A percentile compares a stretch with the other conserved stretches of the same genome.
Evolutionary conservation across 495 filamentous ascomycete genomes (phyloP).

Genomic region (Xylaria flabelliformis): DNA sequence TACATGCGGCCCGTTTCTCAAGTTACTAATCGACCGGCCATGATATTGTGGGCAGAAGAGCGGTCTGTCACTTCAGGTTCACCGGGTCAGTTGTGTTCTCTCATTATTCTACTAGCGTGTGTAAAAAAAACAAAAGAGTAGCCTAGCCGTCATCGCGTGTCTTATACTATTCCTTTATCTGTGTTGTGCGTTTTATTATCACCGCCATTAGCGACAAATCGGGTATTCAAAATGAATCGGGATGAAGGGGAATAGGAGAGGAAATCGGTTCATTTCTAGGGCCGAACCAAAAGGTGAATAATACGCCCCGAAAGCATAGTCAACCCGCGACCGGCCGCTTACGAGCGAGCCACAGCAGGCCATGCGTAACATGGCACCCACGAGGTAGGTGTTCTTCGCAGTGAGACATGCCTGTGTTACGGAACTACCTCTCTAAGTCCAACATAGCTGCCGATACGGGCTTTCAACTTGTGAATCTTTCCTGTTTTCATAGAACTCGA

Average conservation of each 20-base stretch:
- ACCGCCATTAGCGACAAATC: slow-evolving; percentile 14
- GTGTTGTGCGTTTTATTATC: neutral
- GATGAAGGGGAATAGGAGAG: neutral
- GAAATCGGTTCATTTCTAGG: neutral
- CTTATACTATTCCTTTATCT: slow-evolving; percentile 1
- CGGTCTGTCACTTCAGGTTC: neutral
- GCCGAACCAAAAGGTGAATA: neutral
- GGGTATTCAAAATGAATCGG: slow-evolving; percentile 12
- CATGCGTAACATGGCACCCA: slow-evolving; percentile 19
- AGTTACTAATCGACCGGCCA: neutral
- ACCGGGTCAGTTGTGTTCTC: neutral
- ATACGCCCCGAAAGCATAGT: slow-evolving; percentile 10
- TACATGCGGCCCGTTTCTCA: neutral
- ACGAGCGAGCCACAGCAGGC: neutral
- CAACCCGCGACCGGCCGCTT: neutral
- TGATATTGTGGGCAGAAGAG: neutral
- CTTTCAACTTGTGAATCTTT: neutral
- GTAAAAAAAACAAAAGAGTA: neutral
- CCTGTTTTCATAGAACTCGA: slow-evolving; percentile 14
- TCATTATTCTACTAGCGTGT: neutral
- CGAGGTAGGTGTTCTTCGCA: slow-evolving; percentile 17
- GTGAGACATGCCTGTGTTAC: slow-evolving; percentile 20
- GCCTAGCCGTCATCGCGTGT: neutral
- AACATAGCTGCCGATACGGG: slow-evolving; percentile 18
- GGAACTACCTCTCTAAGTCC: slow-evolving; percentile 22